Conservation (phyloP, 495 filamentous ascomycete genomes). For the Trichoderma parareesei region DNA sequence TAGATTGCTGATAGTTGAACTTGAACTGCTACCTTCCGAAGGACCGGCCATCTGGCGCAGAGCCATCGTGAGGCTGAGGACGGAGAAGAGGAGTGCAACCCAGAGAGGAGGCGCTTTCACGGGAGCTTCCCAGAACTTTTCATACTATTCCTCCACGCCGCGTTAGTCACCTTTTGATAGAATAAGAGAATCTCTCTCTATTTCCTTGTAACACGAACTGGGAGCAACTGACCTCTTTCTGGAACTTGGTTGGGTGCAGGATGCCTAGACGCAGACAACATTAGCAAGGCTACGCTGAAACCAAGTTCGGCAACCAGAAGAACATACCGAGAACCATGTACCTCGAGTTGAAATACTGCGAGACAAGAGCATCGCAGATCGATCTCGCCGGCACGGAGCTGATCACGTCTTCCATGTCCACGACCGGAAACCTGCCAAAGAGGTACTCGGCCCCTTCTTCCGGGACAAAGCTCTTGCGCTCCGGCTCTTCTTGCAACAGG, state of each 20-base stretch:
- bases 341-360: conserved; percentile 31
- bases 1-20: conserved; percentile 14
- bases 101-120: conserved; percentile 27
- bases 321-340: conserved; percentile 15
- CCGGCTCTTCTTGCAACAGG: conserved; percentile 8
- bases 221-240: conserved; percentile 17
- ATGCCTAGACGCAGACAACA: background rate
- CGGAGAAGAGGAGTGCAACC: conserved; percentile 33
- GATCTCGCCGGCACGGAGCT: conserved; percentile 20
- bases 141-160: conserved; percentile 26
- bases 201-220: too few relatives aligned
- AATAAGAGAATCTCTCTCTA: too few relatives aligned
- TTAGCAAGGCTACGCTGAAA: background rate
- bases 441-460: conserved; percentile 8
- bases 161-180: too few relatives aligned
- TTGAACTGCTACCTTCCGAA: background rate
- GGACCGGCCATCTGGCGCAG: conserved; percentile 18
- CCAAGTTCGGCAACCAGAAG: background rate
- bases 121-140: conserved; percentile 38
- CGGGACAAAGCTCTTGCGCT: conserved; percentile 15
- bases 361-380: conserved; percentile 25
- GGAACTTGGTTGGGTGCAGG: conserved; percentile 15
- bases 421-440: conserved; percentile 9
- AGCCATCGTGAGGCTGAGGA: conserved; percentile 28
- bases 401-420: conserved; percentile 9